phyloP scores from a whole-genome alignment of 176 grass and related monocot genomes.

The Cenchrus fungigraminus region DNA sequence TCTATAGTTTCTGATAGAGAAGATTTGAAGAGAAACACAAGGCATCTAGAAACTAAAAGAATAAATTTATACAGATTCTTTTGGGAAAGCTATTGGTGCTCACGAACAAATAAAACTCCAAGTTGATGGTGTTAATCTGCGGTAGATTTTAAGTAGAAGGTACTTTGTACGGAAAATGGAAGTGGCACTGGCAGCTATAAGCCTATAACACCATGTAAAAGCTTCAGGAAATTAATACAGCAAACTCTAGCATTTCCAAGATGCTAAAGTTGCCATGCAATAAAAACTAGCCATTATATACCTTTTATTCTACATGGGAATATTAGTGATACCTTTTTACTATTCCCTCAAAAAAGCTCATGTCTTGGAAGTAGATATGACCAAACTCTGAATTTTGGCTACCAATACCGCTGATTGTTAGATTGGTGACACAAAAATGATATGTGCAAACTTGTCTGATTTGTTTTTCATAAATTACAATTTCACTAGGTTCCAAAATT shows the following conservation, averaged over 20 bases:
- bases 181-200: constrained; percentile 24
- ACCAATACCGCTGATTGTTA: neutral
- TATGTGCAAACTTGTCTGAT: neutral
- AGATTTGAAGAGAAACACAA: neutral
- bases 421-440: neutral
- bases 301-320: constrained; percentile 16
- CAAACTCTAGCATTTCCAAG: constrained; percentile 15
- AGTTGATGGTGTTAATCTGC: neutral
- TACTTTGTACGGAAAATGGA: neutral
- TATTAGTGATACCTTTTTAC: constrained; percentile 24
- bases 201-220: constrained; percentile 18
- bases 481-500: neutral
- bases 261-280: constrained; percentile 42
- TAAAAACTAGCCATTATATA: constrained; percentile 30
- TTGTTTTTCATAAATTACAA: neutral
- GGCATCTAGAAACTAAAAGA: neutral
- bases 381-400: neutral
- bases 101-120: neutral
- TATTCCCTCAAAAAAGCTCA: neutral
- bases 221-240: neutral
- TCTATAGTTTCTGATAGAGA: neutral
- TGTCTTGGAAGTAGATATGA: neutral
- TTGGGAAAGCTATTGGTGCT: neutral
- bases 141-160: neutral
- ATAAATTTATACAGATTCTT: neutral